Evolutionary conservation across 1,284 basidiomycete genomes (phyloP).

Genomic region (Neolentinus lepideus): DNA sequence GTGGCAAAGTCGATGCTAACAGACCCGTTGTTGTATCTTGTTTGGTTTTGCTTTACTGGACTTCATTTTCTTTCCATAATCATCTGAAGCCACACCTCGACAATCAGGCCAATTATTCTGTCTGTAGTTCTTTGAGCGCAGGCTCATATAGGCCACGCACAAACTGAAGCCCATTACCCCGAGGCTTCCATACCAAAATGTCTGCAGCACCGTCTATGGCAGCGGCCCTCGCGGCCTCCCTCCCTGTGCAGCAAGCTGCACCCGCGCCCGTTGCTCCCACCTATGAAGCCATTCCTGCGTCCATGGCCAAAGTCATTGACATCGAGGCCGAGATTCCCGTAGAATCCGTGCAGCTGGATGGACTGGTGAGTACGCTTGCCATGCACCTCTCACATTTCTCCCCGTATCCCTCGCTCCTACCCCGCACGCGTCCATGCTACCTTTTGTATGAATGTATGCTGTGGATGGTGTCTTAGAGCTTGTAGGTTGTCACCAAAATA

Average conservation of each 20-base stretch:
- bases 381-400: background rate
- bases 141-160: background rate
- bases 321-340: slow-evolving; percentile 84
- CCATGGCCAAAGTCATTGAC: slow-evolving; percentile 86
- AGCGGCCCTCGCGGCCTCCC: slow-evolving; percentile 77
- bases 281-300: slow-evolving; percentile 79
- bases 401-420: background rate
- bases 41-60: background rate
- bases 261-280: slow-evolving; percentile 55
- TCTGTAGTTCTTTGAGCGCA: background rate
- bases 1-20: background rate
- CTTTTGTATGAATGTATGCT: background rate
- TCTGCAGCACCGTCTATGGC: slow-evolving; percentile 63
- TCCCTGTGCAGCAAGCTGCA: slow-evolving; percentile 59
- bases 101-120: background rate
- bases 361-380: slow-evolving; percentile 50
- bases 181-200: background rate
- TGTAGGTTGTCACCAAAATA: slow-evolving; percentile 87
- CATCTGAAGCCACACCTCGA: background rate
- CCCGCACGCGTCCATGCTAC: too few relatives aligned
- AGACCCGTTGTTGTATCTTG: background rate
- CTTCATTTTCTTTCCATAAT: background rate
- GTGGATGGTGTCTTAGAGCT: background rate
- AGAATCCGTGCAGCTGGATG: slow-evolving; percentile 75
- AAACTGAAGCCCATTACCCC: background rate